A percentile compares a stretch with the other conserved stretches of the same genome.
Evolutionary conservation across 768 basidiomycete species (phyloP).

Genomic region (Collybiopsis confluens): DNA sequence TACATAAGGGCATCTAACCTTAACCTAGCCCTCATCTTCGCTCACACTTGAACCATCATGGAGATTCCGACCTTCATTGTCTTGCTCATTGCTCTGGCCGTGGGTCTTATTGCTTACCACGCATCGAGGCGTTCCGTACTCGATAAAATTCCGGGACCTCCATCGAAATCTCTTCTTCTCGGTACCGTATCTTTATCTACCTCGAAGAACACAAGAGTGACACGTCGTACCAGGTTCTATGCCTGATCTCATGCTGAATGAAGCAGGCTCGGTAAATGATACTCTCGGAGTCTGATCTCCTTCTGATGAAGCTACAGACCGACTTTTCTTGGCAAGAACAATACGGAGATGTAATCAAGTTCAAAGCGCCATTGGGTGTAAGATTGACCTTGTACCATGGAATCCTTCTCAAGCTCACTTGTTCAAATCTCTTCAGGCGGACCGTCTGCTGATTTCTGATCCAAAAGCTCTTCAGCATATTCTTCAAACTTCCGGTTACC

Average conservation of each 20-base stretch:
- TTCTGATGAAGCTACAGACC: neutral
- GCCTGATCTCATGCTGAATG: neutral
- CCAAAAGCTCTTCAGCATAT: slow-evolving; percentile 29
- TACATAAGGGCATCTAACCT: too few species aligned
- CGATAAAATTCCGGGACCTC: slow-evolving; percentile 6
- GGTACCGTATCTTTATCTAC: neutral
- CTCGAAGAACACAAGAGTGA: too few species aligned
- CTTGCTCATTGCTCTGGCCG: neutral
- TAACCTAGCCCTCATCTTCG: too few species aligned
- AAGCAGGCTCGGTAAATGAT: slow-evolving; percentile 3
- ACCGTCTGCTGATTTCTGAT: slow-evolving; percentile 26
- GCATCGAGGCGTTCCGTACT: neutral
- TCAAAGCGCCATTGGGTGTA: slow-evolving; percentile 8
- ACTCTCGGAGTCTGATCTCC: neutral
- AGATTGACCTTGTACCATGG: neutral
- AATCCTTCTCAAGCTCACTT: neutral
- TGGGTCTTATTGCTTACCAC: neutral
- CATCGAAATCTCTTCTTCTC: neutral
- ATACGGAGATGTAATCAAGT: slow-evolving; percentile 6
- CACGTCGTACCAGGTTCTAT: too few species aligned
- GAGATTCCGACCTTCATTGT: neutral
- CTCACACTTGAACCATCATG: too few species aligned
- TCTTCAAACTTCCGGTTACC: slow-evolving; percentile 27
- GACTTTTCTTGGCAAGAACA: slow-evolving; percentile 7
- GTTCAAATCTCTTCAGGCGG: slow-evolving; percentile 16